phyloP scores from a whole-genome alignment of 2,329 filamentous ascomycete genomes.

The Pyrenophora seminiperda region DNA sequence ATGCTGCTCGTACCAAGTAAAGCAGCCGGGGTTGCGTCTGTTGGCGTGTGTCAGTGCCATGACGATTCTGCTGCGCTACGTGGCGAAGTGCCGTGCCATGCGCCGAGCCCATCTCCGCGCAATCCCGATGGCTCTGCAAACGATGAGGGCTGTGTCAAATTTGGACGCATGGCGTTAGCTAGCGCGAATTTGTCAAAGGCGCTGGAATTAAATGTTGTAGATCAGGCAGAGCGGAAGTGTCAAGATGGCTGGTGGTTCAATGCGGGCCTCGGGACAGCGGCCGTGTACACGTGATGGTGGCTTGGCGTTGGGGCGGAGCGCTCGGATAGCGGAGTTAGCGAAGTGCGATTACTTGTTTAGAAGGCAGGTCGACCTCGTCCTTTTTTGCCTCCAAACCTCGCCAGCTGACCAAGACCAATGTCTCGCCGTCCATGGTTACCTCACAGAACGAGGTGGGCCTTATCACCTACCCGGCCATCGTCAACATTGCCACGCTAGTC shows the following conservation, averaged over 20 bases:
- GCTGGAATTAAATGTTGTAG: neutral
- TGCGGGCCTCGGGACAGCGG: neutral
- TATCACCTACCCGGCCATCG: constrained; percentile 32
- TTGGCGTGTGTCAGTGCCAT: constrained; percentile 11
- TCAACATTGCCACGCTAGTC: constrained; percentile 44
- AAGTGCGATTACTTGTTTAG: constrained; percentile 1
- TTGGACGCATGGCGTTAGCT: neutral
- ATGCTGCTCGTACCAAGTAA: no score
- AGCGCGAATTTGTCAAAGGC: neutral
- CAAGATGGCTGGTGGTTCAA: neutral
- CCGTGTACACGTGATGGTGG: constrained; percentile 12
- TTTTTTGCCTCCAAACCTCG: constrained; percentile 4
- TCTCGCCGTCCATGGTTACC: constrained; percentile 29
- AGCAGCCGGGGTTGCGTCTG: neutral
- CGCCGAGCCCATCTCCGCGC: constrained; percentile 1
- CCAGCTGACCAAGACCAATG: constrained; percentile 19
- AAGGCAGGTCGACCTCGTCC: neutral
- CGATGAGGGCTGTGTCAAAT: neutral
- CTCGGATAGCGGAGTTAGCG: constrained; percentile 16
- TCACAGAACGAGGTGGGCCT: constrained; percentile 5
- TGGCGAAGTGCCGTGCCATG: constrained; percentile 11
- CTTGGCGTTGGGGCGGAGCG: constrained; percentile 15
- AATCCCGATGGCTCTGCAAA: neutral
- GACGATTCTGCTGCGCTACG: constrained; percentile 1
- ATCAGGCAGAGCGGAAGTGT: neutral